Evolutionary conservation across 1,284 basidiomycete species (phyloP).

Genomic region (Amylostereum areolatum): DNA sequence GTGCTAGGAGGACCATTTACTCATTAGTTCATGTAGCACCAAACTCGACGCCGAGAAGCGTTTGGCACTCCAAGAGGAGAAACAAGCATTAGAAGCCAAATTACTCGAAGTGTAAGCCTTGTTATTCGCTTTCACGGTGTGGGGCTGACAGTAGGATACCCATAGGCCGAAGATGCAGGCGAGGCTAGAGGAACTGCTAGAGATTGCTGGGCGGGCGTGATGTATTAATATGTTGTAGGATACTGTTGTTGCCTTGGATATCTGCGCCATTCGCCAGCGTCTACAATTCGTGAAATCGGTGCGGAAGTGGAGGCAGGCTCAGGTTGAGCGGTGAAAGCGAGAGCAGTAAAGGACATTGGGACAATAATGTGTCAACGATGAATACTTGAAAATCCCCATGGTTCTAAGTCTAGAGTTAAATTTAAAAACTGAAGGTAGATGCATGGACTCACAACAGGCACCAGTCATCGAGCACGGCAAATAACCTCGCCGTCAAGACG

Average conservation of each 20-base stretch:
- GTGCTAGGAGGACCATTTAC: too few species aligned
- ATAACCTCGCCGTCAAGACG: conserved; percentile 66
- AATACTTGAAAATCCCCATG: too few species aligned
- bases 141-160: conserved; percentile 2
- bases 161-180: conserved; percentile 75
- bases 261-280: too few species aligned
- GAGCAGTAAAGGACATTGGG: too few species aligned
- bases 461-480: conserved; percentile 55
- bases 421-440: neutral
- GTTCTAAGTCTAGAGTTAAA: too few species aligned
- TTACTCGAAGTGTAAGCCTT: conserved; percentile 69
- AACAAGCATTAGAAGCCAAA: conserved; percentile 76
- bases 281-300: too few species aligned
- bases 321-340: too few species aligned
- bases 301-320: too few species aligned
- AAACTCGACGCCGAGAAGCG: conserved; percentile 90
- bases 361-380: too few species aligned
- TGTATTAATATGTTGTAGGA: too few species aligned
- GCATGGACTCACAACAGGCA: neutral
- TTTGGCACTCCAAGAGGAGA: conserved; percentile 90
- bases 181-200: conserved; percentile 67
- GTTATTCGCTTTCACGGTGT: neutral
- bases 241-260: too few species aligned
- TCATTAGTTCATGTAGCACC: conserved; percentile 43
- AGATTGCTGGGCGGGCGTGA: conserved; percentile 16